Conservation (phyloP, 805 yeast genomes). For the Sungouiozyma intestinalis region DNA sequence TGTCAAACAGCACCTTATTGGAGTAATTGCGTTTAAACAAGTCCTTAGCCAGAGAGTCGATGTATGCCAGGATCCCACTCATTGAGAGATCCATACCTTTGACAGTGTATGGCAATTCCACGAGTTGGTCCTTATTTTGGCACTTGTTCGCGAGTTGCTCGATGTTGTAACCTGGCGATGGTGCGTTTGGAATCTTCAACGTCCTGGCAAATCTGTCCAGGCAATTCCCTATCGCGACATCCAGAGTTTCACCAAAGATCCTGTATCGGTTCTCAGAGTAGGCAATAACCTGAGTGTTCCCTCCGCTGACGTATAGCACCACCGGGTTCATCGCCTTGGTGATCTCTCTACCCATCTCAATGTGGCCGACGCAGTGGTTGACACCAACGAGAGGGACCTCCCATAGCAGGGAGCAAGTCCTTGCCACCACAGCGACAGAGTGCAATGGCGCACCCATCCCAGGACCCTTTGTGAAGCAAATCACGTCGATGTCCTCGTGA, state of each 20-base stretch:
- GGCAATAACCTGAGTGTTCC: slow-evolving; percentile 96
- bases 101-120: slow-evolving; percentile 87
- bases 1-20: slow-evolving; percentile 31
- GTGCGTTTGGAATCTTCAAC: slow-evolving; percentile 77
- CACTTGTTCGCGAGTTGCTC: slow-evolving; percentile 83
- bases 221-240: slow-evolving; percentile 96
- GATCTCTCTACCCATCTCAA: slow-evolving; percentile 98
- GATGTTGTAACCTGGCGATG: slow-evolving; percentile 95
- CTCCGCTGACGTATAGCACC: slow-evolving; percentile 94
- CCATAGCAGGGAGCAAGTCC: slow-evolving; percentile 77
- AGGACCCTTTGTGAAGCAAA: slow-evolving; percentile 96
- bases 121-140: slow-evolving; percentile 35
- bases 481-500: slow-evolving; percentile 52
- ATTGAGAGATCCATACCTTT: slow-evolving; percentile 97
- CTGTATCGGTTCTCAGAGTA: slow-evolving; percentile 88
- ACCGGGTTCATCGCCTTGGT: slow-evolving; percentile 98
- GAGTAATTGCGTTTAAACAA: slow-evolving; percentile 38
- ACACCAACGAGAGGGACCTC: slow-evolving; percentile 82
- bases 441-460: slow-evolving; percentile 99
- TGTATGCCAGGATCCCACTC: slow-evolving; percentile 86
- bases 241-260: slow-evolving; percentile 98
- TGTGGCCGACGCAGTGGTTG: slow-evolving; percentile 95
- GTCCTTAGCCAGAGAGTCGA: slow-evolving; percentile 73
- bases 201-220: slow-evolving; percentile 92
- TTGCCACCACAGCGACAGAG: slow-evolving; percentile 83